Evolutionary conservation across 495 filamentous ascomycete species (phyloP).

Genomic region (Podospora pseudopauciseta): DNA sequence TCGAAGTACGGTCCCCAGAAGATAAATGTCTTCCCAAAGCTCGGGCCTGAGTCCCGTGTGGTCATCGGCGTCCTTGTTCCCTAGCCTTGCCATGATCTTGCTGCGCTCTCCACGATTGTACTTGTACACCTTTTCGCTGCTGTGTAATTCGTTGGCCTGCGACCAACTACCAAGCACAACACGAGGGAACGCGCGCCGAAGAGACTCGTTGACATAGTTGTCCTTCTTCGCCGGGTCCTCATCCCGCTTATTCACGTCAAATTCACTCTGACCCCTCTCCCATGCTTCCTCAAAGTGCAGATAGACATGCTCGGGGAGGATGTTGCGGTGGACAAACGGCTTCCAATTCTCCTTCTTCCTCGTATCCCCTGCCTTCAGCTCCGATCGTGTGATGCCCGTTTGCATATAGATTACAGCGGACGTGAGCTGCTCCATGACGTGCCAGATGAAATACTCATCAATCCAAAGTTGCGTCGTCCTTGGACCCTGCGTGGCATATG

Average conservation of each 20-base stretch:
- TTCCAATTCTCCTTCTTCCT: background rate
- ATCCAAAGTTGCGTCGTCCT: background rate
- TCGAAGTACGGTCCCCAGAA: background rate
- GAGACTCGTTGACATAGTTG: too few relatives aligned
- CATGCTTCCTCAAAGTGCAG: background rate
- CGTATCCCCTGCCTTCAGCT: background rate
- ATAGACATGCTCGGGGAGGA: background rate
- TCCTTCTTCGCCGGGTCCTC: background rate
- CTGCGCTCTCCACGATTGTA: background rate
- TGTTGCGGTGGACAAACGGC: background rate
- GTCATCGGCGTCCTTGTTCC: background rate
- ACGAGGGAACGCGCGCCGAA: background rate
- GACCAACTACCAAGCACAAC: background rate
- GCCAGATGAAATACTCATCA: background rate
- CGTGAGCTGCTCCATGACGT: background rate
- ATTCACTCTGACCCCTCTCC: background rate
- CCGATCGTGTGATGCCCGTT: background rate
- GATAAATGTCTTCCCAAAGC: background rate
- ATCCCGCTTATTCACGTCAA: background rate
- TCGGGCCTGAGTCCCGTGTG: background rate
- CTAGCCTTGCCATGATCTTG: background rate
- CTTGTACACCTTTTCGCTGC: background rate
- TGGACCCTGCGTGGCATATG: background rate
- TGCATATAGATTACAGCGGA: background rate
- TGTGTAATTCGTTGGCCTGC: background rate